Conservation (phyloP, 768 basidiomycete genomes). For the Lactarius evosmus region DNA sequence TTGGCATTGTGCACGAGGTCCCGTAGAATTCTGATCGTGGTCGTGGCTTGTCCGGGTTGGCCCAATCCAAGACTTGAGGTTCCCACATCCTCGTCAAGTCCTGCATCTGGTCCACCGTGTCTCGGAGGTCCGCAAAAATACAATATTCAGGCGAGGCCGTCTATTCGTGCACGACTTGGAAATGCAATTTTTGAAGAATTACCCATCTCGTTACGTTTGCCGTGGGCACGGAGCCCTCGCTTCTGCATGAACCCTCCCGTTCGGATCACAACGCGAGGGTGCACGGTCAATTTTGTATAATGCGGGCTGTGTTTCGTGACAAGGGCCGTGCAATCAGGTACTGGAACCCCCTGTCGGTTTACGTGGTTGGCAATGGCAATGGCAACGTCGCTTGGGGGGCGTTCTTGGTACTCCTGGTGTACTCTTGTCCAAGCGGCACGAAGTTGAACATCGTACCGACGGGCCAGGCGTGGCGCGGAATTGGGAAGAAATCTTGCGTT, state of each 20-base stretch:
- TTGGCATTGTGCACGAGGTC: conserved; percentile 29
- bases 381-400: conserved; percentile 3
- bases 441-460: neutral
- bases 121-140: conserved; percentile 5
- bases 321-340: conserved; percentile 2
- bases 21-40: conserved; percentile 28
- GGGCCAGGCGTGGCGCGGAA: conserved; percentile 3
- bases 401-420: neutral
- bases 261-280: conserved; percentile 14
- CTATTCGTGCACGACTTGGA: conserved; percentile 12
- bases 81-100: conserved; percentile 19
- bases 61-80: conserved; percentile 24
- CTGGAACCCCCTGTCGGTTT: conserved; percentile 5
- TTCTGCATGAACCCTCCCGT: conserved; percentile 15
- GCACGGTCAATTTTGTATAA: conserved; percentile 17
- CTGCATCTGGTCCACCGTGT: conserved; percentile 16
- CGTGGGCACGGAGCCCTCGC: conserved; percentile 6
- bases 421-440: neutral
- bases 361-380: conserved; percentile 16
- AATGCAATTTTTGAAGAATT: conserved; percentile 15
- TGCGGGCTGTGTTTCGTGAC: conserved; percentile 7
- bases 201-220: conserved; percentile 5
- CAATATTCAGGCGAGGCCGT: conserved; percentile 11
- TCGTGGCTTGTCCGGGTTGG: conserved; percentile 27
- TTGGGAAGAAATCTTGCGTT: neutral